phyloP scores from a whole-genome alignment of 495 filamentous ascomycete genomes.

The Talaromyces trachyspermus region DNA sequence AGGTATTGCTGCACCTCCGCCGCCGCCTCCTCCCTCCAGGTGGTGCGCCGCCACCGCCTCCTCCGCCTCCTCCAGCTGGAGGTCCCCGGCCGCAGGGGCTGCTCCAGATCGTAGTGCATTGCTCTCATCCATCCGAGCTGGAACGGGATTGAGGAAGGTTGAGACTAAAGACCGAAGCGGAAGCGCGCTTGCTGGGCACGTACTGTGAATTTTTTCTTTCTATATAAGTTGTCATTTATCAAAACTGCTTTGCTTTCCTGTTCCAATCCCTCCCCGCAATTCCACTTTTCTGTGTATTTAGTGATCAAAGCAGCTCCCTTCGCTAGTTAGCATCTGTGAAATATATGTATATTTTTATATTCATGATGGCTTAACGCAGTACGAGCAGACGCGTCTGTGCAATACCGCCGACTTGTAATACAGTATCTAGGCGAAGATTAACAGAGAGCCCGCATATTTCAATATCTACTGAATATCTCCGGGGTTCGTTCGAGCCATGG shows the following conservation, averaged over 20 bases:
- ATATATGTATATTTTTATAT: too few species aligned
- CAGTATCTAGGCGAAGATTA: too few species aligned
- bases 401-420: too few species aligned
- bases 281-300: too few species aligned
- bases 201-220: constrained; percentile 34
- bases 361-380: too few species aligned
- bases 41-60: constrained; percentile 4
- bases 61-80: constrained; percentile 20
- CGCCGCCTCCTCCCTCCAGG: constrained; percentile 18
- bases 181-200: constrained; percentile 61
- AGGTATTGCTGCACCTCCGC: constrained; percentile 26
- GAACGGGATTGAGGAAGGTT: constrained; percentile 70
- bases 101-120: constrained; percentile 51
- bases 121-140: constrained; percentile 72
- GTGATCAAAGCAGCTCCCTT: background rate
- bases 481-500: too few species aligned
- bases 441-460: too few species aligned
- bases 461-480: too few species aligned
- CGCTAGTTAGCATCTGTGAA: background rate
- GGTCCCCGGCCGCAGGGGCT: constrained; percentile 11
- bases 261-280: too few species aligned
- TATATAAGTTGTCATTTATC: background rate
- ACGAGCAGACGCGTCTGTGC: too few species aligned
- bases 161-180: constrained; percentile 78
- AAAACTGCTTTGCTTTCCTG: background rate